Evolutionary conservation across 2,329 filamentous ascomycete genomes (phyloP).

Genomic region (Verticillium klebahnii): DNA sequence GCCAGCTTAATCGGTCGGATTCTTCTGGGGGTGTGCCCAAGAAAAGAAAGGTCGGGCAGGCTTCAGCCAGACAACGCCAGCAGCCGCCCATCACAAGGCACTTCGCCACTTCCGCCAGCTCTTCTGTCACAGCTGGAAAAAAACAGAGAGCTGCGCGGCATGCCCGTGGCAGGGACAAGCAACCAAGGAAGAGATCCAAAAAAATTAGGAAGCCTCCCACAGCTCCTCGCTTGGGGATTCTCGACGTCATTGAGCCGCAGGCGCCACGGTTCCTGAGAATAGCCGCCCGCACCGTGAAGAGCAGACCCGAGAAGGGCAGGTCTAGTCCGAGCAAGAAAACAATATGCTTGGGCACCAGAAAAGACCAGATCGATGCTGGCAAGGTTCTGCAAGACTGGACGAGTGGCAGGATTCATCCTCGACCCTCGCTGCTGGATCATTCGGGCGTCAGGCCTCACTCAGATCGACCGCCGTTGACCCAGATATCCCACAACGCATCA

Average conservation of each 20-base stretch:
- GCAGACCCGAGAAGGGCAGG: slow-evolving; percentile 43
- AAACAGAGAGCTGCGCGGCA: background rate
- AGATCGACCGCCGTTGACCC: background rate
- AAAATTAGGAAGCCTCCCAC: background rate
- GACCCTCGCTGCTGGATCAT: slow-evolving; percentile 6
- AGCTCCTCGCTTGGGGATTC: slow-evolving; percentile 49
- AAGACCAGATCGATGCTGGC: slow-evolving; percentile 54
- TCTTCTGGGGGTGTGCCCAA: slow-evolving; percentile 16
- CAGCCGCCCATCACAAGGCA: slow-evolving; percentile 28
- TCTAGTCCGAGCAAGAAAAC: slow-evolving; percentile 49
- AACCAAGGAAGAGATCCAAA: background rate
- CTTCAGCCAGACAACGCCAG: slow-evolving; percentile 11
- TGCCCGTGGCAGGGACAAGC: background rate
- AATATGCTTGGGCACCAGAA: slow-evolving; percentile 57
- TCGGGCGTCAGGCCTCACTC: background rate
- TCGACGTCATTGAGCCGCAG: slow-evolving; percentile 51
- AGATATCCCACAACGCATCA: background rate
- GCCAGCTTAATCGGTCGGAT: slow-evolving; percentile 24
- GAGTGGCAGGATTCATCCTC: slow-evolving; percentile 44
- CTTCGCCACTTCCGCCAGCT: slow-evolving; percentile 8
- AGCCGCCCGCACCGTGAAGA: slow-evolving; percentile 53
- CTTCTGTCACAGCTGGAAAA: background rate
- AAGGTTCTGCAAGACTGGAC: slow-evolving; percentile 52
- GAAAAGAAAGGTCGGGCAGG: slow-evolving; percentile 18
- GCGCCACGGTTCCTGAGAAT: slow-evolving; percentile 57